phyloP scores from a whole-genome alignment of 139 green algal species.

The Haematococcus lacustris region DNA sequence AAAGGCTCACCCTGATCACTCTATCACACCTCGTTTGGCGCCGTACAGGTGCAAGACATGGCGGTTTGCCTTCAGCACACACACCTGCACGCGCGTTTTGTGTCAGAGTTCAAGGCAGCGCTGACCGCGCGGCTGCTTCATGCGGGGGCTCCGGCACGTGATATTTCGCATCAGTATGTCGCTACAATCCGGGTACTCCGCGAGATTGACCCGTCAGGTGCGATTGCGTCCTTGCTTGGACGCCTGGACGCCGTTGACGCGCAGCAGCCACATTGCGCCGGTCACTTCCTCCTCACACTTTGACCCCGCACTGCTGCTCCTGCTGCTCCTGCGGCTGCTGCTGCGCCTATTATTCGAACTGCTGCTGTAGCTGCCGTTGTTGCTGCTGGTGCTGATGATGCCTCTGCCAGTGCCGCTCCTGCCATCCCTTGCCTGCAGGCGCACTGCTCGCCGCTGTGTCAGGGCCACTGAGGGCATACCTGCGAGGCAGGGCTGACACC shows the following conservation, averaged over 20 bases:
- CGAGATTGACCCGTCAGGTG: slow-evolving; percentile 6
- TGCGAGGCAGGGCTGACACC: slow-evolving; percentile 70
- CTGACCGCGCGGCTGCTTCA: slow-evolving; percentile 70
- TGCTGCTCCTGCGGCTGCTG: neutral
- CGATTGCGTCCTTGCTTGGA: neutral
- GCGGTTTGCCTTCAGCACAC: slow-evolving; percentile 46
- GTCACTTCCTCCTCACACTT: neutral
- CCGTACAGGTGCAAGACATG: slow-evolving; percentile 57
- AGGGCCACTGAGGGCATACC: slow-evolving; percentile 69
- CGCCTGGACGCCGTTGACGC: neutral
- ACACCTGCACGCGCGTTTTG: neutral
- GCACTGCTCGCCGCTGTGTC: slow-evolving; percentile 69
- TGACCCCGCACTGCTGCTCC: too few species aligned
- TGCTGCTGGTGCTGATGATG: neutral
- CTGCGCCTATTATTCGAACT: neutral
- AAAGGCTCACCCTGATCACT: too few species aligned
- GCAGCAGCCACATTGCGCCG: neutral
- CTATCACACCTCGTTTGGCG: too few species aligned
- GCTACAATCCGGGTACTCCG: slow-evolving; percentile 55
- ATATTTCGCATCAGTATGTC: slow-evolving; percentile 90
- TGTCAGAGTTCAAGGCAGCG: neutral
- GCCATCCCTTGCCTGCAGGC: slow-evolving; percentile 28
- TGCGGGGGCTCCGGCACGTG: slow-evolving; percentile 75
- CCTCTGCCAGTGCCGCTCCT: neutral
- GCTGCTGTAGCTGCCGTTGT: neutral